A percentile compares a stretch with the other conserved stretches of the same genome.
Conservation (phyloP, 306 rosid genomes). For the Lathyrus oleraceus region DNA sequence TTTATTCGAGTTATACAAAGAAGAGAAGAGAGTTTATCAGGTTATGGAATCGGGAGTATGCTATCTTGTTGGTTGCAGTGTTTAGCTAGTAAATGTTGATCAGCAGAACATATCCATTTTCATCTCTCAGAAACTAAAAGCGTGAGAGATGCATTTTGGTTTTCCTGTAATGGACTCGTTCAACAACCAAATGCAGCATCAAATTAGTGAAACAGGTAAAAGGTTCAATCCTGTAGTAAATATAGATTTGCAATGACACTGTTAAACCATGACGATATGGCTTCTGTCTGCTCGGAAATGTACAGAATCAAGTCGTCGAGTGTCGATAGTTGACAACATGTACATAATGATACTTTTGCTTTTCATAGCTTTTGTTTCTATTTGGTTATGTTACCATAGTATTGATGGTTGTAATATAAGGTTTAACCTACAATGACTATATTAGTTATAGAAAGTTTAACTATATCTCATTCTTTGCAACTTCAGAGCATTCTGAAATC, state of each 20-base stretch:
- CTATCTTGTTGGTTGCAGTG: slow-evolving; percentile 62
- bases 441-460: not conserved
- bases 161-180: slow-evolving; percentile 9
- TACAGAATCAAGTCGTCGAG: slow-evolving; percentile 3
- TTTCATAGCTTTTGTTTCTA: not conserved
- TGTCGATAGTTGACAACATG: slow-evolving; percentile 20
- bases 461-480: slow-evolving; percentile 4
- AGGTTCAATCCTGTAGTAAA: slow-evolving; percentile 26
- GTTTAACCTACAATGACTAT: not conserved
- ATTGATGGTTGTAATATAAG: slow-evolving; percentile 19
- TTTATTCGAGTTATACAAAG: slow-evolving; percentile 61
- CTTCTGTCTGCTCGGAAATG: slow-evolving; percentile 32
- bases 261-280: slow-evolving; percentile 21
- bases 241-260: slow-evolving; percentile 14
- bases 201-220: not conserved
- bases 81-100: slow-evolving; percentile 44
- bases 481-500: not conserved
- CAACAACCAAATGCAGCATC: slow-evolving; percentile 3
- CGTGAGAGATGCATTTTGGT: slow-evolving; percentile 19
- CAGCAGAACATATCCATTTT: slow-evolving; percentile 35
- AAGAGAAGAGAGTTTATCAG: slow-evolving; percentile 41
- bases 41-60: slow-evolving; percentile 43
- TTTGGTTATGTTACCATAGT: not conserved
- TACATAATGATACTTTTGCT: slow-evolving; percentile 15
- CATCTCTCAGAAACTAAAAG: slow-evolving; percentile 15